Conservation (phyloP, 805 yeast genomes). For the Candida endomychidarum region DNA sequence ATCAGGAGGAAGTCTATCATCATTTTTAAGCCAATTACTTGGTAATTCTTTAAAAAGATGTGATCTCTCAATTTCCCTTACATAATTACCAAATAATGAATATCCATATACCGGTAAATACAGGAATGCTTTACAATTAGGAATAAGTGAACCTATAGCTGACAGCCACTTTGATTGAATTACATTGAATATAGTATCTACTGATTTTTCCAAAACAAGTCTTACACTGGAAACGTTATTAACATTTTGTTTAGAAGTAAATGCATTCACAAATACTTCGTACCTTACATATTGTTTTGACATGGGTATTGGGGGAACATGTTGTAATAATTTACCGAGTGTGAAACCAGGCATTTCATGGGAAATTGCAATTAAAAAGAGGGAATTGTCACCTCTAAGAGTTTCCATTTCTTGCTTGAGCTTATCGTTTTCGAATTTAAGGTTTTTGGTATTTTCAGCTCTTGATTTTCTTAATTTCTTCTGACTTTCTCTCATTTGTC, state of each 20-base stretch:
- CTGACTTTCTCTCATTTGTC: conserved; percentile 13
- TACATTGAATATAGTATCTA: neutral
- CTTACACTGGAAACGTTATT: neutral
- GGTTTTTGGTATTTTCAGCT: neutral
- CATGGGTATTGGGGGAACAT: conserved; percentile 4
- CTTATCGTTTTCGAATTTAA: conserved; percentile 7
- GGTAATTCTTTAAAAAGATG: conserved; percentile 1
- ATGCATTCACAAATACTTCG: conserved; percentile 5
- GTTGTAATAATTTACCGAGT: conserved; percentile 6
- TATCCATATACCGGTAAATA: conserved; percentile 10
- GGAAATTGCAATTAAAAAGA: conserved; percentile 1
- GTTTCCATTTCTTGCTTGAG: conserved; percentile 2
- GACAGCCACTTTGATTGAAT: conserved; percentile 3
- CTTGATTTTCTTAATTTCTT: conserved; percentile 8
- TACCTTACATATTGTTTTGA: neutral
- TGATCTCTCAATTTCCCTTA: conserved; percentile 7
- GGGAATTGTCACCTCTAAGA: conserved; percentile 2
- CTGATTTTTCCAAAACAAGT: conserved; percentile 1
- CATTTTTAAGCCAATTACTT: conserved; percentile 7
- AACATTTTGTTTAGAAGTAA: neutral
- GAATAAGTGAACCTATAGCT: neutral
- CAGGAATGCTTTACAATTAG: conserved; percentile 7
- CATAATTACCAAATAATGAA: conserved; percentile 9
- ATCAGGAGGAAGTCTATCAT: conserved; percentile 5
- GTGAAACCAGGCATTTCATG: conserved; percentile 7